Conservation (phyloP, 257 asterid species). For the Solanum chiquidenum region DNA sequence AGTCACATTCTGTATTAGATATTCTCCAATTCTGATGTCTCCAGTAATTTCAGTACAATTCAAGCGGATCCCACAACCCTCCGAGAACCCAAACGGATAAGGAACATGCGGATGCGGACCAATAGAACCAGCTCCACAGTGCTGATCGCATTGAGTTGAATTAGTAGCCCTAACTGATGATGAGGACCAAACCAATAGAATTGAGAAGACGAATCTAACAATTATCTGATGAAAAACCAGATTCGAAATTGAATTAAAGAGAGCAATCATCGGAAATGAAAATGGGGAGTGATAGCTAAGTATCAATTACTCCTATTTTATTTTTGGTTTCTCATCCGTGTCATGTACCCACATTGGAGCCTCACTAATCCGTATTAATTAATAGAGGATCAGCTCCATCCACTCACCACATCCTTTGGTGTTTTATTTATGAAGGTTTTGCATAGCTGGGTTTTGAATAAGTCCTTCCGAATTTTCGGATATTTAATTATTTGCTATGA, state of each 20-base stretch:
- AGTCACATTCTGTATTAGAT: slow-evolving; percentile 36
- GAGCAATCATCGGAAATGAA: not conserved
- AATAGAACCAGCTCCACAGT: slow-evolving; percentile 11
- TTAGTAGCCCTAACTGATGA: slow-evolving; percentile 2
- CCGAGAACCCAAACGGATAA: slow-evolving; percentile 65
- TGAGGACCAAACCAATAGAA: slow-evolving; percentile 4
- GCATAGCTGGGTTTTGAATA: too few relatives aligned
- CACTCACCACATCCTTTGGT: too few relatives aligned
- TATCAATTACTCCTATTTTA: too few relatives aligned
- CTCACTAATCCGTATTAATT: too few relatives aligned
- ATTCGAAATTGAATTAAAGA: not conserved
- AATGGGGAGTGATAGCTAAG: not conserved
- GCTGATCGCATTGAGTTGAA: slow-evolving; percentile 11
- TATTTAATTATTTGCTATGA: too few relatives aligned
- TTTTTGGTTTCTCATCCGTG: too few relatives aligned
- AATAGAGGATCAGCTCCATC: too few relatives aligned
- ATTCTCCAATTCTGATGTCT: slow-evolving; percentile 24
- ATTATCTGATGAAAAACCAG: not conserved
- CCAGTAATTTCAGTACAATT: slow-evolving; percentile 18
- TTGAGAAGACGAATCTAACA: slow-evolving; percentile 1
- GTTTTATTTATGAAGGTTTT: too few relatives aligned
- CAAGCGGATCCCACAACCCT: slow-evolving; percentile 35
- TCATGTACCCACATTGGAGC: too few relatives aligned
- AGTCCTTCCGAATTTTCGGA: too few relatives aligned
- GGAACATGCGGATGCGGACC: slow-evolving; percentile 5